Base-by-base conservation (phyloP, 768 basidiomycete species). In the Lactarius hengduanensis region DNA sequence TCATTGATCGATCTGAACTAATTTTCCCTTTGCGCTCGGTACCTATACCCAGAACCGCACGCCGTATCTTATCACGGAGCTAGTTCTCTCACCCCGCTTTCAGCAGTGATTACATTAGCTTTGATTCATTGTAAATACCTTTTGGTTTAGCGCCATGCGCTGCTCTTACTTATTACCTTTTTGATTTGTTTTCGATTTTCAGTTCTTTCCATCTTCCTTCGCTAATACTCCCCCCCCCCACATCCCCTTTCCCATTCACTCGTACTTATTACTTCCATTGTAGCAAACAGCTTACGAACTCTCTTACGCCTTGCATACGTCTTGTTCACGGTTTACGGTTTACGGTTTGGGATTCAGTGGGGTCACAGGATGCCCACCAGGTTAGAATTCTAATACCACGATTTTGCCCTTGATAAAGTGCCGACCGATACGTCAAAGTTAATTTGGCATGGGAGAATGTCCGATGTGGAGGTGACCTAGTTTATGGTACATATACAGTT, bases 111-210 rank as follows among this genome's bases (percentile, higher is more conserved):
- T 69, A 69, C 67, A 28, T 70, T 70, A 70, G 59, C 62, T 60
- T 64, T 69, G 36, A 30, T 68, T 69, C 67, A 18, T 34, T 65
- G 69, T 70, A 69, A 64, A 70, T 70, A 43, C 10, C 13, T 57
- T 58, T 68, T 69, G 62, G 60, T 62, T 59, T 64, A 50, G 57
- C 59, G 56, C 62, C 3, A 61, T 36, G 63, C 57, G 66, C 63
- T 68, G 57, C 63, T 69, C 59, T 69, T 69, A 70, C 67, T 70
- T 70, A 70, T 70, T 69, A 64, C 59, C 67, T 69, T 65, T 70
- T 64, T 69, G 62, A 47, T 61, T 62, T 62, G 41, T 63, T 63
- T 45, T 45, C 36, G 58, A 40, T 40, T 26, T 43, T 26, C 38
- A 5, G 34, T 59, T 58, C 18, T 45, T 57, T 57, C 30, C 62